phyloP scores from a whole-genome alignment of 495 filamentous ascomycete genomes.

The Penicillium bialowiezense region DNA sequence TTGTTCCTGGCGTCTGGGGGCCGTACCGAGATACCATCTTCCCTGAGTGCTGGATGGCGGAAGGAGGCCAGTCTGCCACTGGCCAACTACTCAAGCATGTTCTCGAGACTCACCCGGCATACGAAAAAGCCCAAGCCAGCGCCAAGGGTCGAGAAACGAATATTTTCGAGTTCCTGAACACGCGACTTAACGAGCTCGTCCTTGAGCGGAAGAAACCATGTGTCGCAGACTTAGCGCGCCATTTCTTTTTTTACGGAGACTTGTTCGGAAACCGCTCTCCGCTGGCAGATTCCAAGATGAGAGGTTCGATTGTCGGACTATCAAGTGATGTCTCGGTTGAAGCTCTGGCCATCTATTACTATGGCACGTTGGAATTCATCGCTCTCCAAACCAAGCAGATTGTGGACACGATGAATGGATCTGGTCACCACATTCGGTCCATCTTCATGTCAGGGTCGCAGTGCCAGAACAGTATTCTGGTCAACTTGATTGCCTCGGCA shows the following conservation, averaged over 20 bases:
- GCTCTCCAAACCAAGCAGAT: slow-evolving; percentile 94
- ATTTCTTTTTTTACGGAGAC: slow-evolving; percentile 92
- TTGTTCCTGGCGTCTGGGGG: slow-evolving; percentile 86
- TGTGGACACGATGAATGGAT: slow-evolving; percentile 81
- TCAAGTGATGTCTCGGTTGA: slow-evolving; percentile 72
- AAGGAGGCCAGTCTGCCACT: slow-evolving; percentile 85
- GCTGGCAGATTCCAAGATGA: slow-evolving; percentile 80
- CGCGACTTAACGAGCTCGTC: slow-evolving; percentile 65
- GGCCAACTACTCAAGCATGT: slow-evolving; percentile 84
- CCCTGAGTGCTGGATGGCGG: slow-evolving; percentile 79
- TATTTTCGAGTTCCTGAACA: slow-evolving; percentile 84
- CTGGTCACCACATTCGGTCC: slow-evolving; percentile 76
- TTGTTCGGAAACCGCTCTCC: slow-evolving; percentile 86
- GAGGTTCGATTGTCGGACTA: slow-evolving; percentile 72
- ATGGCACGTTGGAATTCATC: slow-evolving; percentile 92
- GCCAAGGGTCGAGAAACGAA: slow-evolving; percentile 66
- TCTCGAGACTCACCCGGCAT: slow-evolving; percentile 78
- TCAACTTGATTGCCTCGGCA: slow-evolving; percentile 82
- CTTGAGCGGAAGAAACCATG: slow-evolving; percentile 57
- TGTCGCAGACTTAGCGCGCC: slow-evolving; percentile 69
- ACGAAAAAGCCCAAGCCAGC: slow-evolving; percentile 60
- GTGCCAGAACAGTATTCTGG: slow-evolving; percentile 90
- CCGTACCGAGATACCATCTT: slow-evolving; percentile 84
- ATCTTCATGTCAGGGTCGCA: slow-evolving; percentile 99
- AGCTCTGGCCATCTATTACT: slow-evolving; percentile 77